Conservation (phyloP, 257 asterid genomes). For the Solanum appendiculatum region DNA sequence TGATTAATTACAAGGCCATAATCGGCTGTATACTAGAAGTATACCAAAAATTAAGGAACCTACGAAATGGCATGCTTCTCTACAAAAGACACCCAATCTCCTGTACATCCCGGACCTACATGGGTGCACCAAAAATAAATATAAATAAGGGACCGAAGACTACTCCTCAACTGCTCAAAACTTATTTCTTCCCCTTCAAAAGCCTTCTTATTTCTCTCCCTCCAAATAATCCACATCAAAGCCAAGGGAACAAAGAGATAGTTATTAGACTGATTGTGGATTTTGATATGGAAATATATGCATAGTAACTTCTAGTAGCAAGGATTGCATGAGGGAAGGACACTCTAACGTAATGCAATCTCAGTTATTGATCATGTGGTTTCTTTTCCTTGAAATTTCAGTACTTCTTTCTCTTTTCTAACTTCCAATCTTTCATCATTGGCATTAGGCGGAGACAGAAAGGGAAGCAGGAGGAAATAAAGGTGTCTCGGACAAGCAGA, state of each 20-base stretch:
- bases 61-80: neutral
- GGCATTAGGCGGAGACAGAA: conserved; percentile 69
- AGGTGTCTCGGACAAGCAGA: conserved; percentile 84
- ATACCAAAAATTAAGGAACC: too few species aligned
- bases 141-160: neutral
- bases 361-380: neutral
- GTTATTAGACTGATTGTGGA: neutral
- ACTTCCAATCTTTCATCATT: neutral
- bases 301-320: neutral
- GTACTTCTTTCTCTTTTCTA: conserved; percentile 1
- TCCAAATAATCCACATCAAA: neutral
- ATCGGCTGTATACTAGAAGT: too few species aligned
- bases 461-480: conserved; percentile 84
- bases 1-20: too few species aligned
- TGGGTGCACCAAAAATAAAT: neutral
- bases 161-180: neutral
- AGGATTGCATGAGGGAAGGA: neutral
- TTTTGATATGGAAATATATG: neutral
- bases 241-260: neutral
- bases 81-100: neutral
- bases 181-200: neutral
- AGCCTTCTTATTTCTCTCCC: neutral
- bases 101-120: neutral
- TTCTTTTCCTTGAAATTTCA: neutral
- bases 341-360: neutral